These are phyloP conservation scores for Allium cepa DNA, from an alignment of 106 monocot species.

Conservation along the genomic window DNA sequence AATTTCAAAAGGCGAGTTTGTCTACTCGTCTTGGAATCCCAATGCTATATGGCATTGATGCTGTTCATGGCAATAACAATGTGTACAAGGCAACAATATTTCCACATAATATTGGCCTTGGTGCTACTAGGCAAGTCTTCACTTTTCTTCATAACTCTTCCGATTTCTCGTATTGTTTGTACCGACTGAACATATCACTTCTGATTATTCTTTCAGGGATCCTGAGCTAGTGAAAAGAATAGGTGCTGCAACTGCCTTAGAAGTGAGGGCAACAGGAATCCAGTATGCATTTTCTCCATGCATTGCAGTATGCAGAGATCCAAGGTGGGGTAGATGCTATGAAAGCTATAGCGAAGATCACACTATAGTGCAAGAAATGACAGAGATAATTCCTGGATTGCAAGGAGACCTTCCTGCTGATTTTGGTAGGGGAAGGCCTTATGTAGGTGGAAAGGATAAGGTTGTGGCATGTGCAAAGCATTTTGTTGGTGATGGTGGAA, in stretches of 20 bases:
- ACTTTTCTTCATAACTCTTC: background rate
- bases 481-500: constrained; percentile 41
- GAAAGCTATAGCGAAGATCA: constrained; percentile 43
- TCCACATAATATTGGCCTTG: constrained; percentile 48
- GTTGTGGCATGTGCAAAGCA: constrained; percentile 43
- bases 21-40: constrained; percentile 46
- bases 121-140: constrained; percentile 34
- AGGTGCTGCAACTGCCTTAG: constrained; percentile 41
- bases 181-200: background rate
- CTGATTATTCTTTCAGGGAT: constrained; percentile 12
- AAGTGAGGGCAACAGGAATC: constrained; percentile 51
- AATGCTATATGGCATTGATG: constrained; percentile 53
- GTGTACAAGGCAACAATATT: constrained; percentile 43
- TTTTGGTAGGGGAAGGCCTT: constrained; percentile 17
- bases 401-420: constrained; percentile 39
- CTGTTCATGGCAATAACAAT: constrained; percentile 50
- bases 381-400: constrained; percentile 39
- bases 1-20: constrained; percentile 35
- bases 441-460: constrained; percentile 35
- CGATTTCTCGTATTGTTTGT: too few species aligned
- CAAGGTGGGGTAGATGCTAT: constrained; percentile 47
- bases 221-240: constrained; percentile 29
- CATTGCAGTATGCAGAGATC: constrained; percentile 55
- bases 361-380: constrained; percentile 41
- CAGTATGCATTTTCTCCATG: constrained; percentile 35